These are phyloP conservation scores for Sordaria brevicollis DNA, from an alignment of 495 filamentous ascomycete species.

Conservation along the genomic window DNA sequence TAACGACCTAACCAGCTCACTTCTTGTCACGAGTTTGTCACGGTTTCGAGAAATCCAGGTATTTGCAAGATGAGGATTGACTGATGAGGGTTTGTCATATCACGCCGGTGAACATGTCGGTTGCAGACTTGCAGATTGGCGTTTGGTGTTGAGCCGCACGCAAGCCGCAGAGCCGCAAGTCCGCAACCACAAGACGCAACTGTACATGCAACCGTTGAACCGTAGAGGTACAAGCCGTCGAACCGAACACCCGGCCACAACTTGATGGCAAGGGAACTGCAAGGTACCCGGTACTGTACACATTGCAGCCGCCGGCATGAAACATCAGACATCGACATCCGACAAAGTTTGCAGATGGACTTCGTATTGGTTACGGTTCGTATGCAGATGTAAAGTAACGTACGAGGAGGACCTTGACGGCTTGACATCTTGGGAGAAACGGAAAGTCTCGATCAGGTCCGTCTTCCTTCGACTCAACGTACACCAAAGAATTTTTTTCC, in stretches of 20 bases:
- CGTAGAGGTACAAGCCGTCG: too few species aligned
- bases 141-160: not conserved
- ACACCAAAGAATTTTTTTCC: not conserved
- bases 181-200: not conserved
- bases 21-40: not conserved
- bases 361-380: not conserved
- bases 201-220: not conserved
- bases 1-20: not conserved
- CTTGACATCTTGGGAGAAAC: not conserved
- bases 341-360: not conserved
- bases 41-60: not conserved
- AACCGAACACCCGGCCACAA: not conserved
- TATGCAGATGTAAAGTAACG: too few species aligned
- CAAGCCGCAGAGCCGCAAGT: not conserved
- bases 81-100: not conserved
- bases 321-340: too few species aligned
- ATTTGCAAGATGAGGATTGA: not conserved
- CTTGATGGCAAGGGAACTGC: not conserved
- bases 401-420: not conserved
- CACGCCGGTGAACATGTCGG: too few species aligned
- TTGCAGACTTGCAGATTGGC: not conserved
- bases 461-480: not conserved
- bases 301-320: not conserved
- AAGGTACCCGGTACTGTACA: not conserved
- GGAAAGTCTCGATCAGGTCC: not conserved